Base-by-base conservation (phyloP, 192 early-diverging fungal species). In the Cladochytrium replicatum region DNA sequence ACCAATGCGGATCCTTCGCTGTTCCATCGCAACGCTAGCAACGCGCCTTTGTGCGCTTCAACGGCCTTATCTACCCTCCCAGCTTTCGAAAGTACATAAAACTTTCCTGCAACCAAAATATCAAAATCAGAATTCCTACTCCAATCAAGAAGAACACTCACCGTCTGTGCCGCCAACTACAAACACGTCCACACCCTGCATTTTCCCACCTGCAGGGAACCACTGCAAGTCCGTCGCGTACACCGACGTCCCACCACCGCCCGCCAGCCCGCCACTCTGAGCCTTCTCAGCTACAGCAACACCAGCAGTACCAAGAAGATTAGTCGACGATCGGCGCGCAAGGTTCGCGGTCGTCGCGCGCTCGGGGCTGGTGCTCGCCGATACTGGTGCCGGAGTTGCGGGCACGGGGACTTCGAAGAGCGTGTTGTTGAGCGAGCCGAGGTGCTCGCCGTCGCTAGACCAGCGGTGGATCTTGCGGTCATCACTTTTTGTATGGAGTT, bases 21-120 rank as follows among this genome's bases (percentile, higher is more conserved):
- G 48, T 71, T 78, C 72, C 72, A 78, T 50, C 60, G 43, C 47
- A 78, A 43, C 9, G 56, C 48, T 32, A 78, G 32, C 22, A 75
- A 28, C 0, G 76, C 76, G 6, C 76, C 76, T 41, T 68, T 65
- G 43, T 78, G 76, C 2, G 72, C 76, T 19, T 78, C 76, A 8
- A 78, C 74, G 4, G 41, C 41, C 54, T 78, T 78, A 27, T 78
- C 76, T 7, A 78, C 52, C 32, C 73, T 31, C 19, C 74, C 76
- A 29, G 32, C 47, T 41, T 77, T 78, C 11, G 65, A 51, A 41
- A 66, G 71, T 5, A 78, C 41, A 41, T 77, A 74, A 29, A 77
- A 69, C 29, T 71, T 77, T 7, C 76, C 75, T 77, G 31, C 23
- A 4, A 21, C 43, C 11, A 32, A 22, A 7, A 59, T 27, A 13